phyloP scores from a whole-genome alignment of 2,329 filamentous ascomycete species.

The Cladophialophora bantiana region DNA sequence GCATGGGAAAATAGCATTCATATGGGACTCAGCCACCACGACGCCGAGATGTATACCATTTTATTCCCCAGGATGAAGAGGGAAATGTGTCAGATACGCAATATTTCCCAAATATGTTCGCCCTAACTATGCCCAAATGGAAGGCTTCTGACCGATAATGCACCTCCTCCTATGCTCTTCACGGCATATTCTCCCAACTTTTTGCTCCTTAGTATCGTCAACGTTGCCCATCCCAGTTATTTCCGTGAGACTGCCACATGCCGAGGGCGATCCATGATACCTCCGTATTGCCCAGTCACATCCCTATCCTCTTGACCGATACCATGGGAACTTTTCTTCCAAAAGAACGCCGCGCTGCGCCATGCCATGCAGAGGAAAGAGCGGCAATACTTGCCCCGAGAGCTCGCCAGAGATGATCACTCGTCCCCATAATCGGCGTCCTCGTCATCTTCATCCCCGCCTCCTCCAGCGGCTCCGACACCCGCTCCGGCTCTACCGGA shows the following conservation, averaged over 20 bases:
- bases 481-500: conserved; percentile 42
- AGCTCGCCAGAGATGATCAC: conserved; percentile 9
- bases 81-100: neutral
- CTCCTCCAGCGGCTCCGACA: conserved; percentile 34
- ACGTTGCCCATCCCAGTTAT: neutral
- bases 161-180: neutral
- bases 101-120: neutral
- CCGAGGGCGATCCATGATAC: neutral
- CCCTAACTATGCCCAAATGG: neutral
- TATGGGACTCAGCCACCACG: neutral
- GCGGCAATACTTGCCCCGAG: neutral
- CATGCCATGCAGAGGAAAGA: neutral
- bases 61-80: neutral
- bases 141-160: neutral
- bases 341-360: neutral
- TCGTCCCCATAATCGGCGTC: conserved; percentile 57
- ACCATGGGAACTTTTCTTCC: neutral
- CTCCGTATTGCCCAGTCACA: neutral
- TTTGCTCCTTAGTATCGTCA: neutral
- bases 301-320: neutral
- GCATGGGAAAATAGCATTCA: neutral
- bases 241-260: neutral
- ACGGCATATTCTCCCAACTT: neutral
- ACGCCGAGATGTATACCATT: neutral
- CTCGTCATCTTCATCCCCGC: conserved; percentile 42